These are phyloP conservation scores for Phytophthora pistaciae DNA, from an alignment of 352 stramenopile species.

Conservation along the genomic window DNA sequence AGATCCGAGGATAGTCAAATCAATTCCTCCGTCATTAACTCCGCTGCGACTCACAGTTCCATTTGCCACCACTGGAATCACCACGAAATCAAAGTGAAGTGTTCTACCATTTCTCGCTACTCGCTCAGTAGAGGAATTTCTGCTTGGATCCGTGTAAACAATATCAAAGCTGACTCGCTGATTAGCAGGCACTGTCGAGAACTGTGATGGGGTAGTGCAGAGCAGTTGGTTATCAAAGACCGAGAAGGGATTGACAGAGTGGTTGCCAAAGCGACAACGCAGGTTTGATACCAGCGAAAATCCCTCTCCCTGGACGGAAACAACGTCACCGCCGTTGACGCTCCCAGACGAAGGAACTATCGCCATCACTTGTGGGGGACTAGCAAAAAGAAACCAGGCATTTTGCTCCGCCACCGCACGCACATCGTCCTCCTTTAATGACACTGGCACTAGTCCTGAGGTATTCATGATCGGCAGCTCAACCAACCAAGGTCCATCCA, in stretches of 20 bases:
- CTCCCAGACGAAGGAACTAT: conserved; percentile 32
- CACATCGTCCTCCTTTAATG: conserved; percentile 15
- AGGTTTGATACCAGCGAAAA: conserved; percentile 30
- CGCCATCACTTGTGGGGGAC: conserved; percentile 27
- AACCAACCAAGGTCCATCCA: conserved; percentile 16
- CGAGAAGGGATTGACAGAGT: conserved; percentile 13
- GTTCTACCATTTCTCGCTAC: conserved; percentile 13
- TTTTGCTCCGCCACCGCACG: conserved; percentile 8
- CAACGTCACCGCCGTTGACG: conserved; percentile 27
- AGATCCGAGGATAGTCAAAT: conserved; percentile 25
- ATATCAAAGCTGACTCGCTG: conserved; percentile 29
- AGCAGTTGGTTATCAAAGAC: conserved; percentile 42
- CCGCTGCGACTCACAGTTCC: conserved; percentile 12
- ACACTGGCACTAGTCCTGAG: conserved; percentile 31
- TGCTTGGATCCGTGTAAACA: conserved; percentile 13
- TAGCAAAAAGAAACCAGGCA: conserved; percentile 49
- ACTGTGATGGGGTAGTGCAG: conserved; percentile 32
- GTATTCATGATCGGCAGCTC: conserved; percentile 20
- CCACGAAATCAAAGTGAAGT: conserved; percentile 34
- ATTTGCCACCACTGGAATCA: conserved; percentile 32
- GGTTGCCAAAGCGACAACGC: conserved; percentile 42
- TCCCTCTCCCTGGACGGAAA: conserved; percentile 37
- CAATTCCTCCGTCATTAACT: not conserved
- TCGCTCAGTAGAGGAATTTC: not conserved
- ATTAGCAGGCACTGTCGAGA: not conserved